phyloP scores from a whole-genome alignment of 2,329 filamentous ascomycete genomes.

The Diaporthe vaccinii region DNA sequence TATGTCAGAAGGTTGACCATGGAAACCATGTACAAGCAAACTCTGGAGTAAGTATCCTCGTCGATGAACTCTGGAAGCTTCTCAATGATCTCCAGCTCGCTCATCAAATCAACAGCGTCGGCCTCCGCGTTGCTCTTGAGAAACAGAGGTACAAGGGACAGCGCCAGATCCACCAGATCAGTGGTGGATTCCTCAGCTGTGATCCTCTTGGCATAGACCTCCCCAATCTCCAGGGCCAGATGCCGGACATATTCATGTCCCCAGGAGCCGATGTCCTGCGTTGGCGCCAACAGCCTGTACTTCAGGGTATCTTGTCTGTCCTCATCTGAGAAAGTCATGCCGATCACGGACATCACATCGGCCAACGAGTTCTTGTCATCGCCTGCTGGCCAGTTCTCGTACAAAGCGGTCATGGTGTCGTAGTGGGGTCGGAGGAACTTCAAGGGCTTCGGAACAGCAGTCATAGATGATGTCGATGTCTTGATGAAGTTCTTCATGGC shows the following conservation, averaged over 20 bases:
- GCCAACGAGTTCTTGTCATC: conserved; percentile 91
- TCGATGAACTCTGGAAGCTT: conserved; percentile 90
- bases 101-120: conserved; percentile 96
- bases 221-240: conserved; percentile 93
- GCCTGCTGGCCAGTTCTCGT: conserved; percentile 88
- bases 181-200: conserved; percentile 86
- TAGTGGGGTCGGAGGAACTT: conserved; percentile 99
- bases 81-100: conserved; percentile 97
- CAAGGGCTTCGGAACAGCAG: conserved; percentile 95
- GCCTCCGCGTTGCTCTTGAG: conserved; percentile 98
- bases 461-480: conserved; percentile 99
- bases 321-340: conserved; percentile 99
- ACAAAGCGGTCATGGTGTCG: conserved; percentile 86
- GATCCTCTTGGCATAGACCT: conserved; percentile 91
- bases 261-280: conserved; percentile 95
- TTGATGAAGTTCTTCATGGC: conserved; percentile 99
- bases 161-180: conserved; percentile 87
- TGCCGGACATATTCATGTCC: conserved; percentile 98
- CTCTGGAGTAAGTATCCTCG: conserved; percentile 91
- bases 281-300: conserved; percentile 90
- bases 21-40: conserved; percentile 98
- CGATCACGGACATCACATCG: conserved; percentile 95
- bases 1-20: conserved; percentile 99
- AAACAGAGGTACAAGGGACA: conserved; percentile 92
- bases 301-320: conserved; percentile 96